Evolutionary conservation across 495 filamentous ascomycete species (phyloP), one percentile per base, ranked within the genome.

Genomic region (Aspergillus panamensis): DNA sequence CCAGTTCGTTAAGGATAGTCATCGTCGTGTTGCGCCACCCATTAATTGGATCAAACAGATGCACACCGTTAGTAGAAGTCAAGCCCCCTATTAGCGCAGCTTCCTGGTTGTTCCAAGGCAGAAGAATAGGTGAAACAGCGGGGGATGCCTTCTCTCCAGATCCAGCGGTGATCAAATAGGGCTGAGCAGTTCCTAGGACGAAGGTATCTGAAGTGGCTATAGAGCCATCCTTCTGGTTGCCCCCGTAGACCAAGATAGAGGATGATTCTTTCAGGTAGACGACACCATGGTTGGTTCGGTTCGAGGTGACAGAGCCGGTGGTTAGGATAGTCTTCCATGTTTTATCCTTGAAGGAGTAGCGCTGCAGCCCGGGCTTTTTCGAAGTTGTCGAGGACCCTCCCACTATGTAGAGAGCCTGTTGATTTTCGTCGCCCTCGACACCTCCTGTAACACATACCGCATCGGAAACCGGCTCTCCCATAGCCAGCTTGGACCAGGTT

Each of bases 221-320:
- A 6, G 69, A 66, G 16, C 69, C 65, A 49, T 81, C 82, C 65
- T 84, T 77, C 59, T 84, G 85, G 10, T 78, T 82, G 35, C 94
- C 94, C 20, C 84, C 89, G 69, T 94, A 98, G 10, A 96, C 73
- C 39, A 97, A 74, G 51, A 97, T 89, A 13, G 84, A 80, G 45
- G 86, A 80, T 14, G 84, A 84, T 42, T 77, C 74, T 61, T 87
- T 80, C 20, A 98, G 69, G 67, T 89, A 98, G 9, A 81, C 81
- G 13, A 89, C 89, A 58, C 84, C 86, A 66, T 98, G 94, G 56
- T 80, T 79, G 57, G 82, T 74, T 39, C 88, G 84, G 63, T 91
- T 84, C 61, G 86, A 78, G 31, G 90, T 84, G 19, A 87, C 82
- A 3, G 68, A 55, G 1, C 71, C 67, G 6, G 73, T 58, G 7